phyloP scores from a whole-genome alignment of 2,329 filamentous ascomycete genomes.

The Aspergillus terreus region DNA sequence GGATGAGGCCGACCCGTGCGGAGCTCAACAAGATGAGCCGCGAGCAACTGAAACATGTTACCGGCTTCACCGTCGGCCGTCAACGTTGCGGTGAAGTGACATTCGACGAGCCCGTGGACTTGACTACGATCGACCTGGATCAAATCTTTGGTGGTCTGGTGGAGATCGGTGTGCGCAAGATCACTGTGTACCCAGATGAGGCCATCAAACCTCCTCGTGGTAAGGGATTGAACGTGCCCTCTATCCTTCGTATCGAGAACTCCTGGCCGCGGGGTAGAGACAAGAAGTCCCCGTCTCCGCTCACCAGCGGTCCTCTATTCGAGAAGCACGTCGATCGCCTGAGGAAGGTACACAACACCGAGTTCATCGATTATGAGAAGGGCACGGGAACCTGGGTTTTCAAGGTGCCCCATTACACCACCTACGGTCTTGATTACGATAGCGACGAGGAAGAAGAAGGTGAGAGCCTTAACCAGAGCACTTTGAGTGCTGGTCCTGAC shows the following conservation, averaged over 20 bases:
- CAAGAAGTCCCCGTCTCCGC: slow-evolving; percentile 52
- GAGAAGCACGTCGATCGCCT: slow-evolving; percentile 79
- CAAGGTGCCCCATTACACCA: slow-evolving; percentile 92
- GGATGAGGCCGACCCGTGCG: slow-evolving; percentile 72
- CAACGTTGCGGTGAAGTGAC: slow-evolving; percentile 74
- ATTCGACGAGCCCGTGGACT: slow-evolving; percentile 78
- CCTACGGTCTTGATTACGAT: slow-evolving; percentile 83
- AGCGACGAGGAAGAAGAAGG: slow-evolving; percentile 63
- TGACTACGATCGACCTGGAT: slow-evolving; percentile 74
- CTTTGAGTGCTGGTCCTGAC: slow-evolving; percentile 49
- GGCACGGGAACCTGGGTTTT: slow-evolving; percentile 87
- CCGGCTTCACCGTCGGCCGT: slow-evolving; percentile 76
- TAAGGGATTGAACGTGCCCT: slow-evolving; percentile 87
- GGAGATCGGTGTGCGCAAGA: slow-evolving; percentile 69
- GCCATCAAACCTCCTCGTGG: slow-evolving; percentile 78
- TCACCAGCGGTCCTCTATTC: slow-evolving; percentile 63
- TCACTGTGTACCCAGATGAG: slow-evolving; percentile 78
- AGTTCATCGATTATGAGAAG: slow-evolving; percentile 74
- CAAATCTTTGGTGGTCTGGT: slow-evolving; percentile 76
- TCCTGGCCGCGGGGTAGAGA: slow-evolving; percentile 78
- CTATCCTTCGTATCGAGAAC: slow-evolving; percentile 82
- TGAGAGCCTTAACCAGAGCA: slow-evolving; percentile 50
- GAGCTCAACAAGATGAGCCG: slow-evolving; percentile 77
- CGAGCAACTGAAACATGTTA: slow-evolving; percentile 70
- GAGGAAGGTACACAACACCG: slow-evolving; percentile 72